Conservation (phyloP, 2,329 filamentous ascomycete genomes). For the Cryphonectria parasitica region DNA sequence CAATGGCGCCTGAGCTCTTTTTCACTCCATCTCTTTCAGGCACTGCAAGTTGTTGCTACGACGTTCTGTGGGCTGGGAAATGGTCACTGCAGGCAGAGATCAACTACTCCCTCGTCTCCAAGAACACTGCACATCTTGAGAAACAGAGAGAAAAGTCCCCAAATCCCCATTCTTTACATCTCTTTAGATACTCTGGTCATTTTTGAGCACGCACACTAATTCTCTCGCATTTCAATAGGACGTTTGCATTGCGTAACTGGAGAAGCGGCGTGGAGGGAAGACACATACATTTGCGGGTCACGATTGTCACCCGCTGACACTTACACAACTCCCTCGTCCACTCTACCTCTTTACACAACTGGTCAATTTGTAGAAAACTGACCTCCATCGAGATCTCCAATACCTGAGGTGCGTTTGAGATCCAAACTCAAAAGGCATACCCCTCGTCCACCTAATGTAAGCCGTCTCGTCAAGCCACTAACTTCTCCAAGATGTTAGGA, state of each 20-base stretch:
- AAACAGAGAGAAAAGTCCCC: too few relatives aligned
- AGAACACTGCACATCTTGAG: background rate
- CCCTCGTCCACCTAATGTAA: background rate
- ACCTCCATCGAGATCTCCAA: background rate
- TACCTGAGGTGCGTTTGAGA: background rate
- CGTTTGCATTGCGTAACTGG: background rate
- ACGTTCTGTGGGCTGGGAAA: background rate
- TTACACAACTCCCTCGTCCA: background rate
- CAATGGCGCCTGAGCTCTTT: conserved; percentile 14
- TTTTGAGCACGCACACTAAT: background rate
- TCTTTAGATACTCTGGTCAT: background rate
- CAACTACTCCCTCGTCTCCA: background rate
- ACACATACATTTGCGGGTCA: background rate
- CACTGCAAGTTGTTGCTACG: background rate
- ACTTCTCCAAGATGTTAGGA: background rate
- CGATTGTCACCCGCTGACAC: conserved; percentile 4
- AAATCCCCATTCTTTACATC: background rate
- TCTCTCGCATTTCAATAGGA: background rate
- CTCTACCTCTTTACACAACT: background rate
- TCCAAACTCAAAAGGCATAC: background rate
- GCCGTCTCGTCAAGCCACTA: background rate
- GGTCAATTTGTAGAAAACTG: background rate
- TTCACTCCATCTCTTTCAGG: background rate
- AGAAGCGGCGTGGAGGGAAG: background rate
- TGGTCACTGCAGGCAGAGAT: background rate